Evolutionary conservation across 1,139 yeast species (phyloP).

Genomic region (Lipomyces yarrowii): DNA sequence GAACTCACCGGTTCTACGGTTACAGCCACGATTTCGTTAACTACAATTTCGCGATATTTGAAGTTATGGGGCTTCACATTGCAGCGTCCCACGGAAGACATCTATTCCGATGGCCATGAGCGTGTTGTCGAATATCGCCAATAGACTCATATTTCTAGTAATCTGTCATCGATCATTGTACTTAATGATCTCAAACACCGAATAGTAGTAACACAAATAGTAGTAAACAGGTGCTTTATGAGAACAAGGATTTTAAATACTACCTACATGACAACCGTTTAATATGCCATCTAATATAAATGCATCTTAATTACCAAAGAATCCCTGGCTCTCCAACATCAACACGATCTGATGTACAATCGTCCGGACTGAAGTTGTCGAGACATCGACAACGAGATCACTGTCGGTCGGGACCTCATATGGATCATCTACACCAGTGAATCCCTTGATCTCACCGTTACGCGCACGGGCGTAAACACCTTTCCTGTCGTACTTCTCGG

Average conservation of each 20-base stretch:
- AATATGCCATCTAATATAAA: neutral
- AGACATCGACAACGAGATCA: constrained; percentile 56
- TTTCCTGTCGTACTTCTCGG: constrained; percentile 52
- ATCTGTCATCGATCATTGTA: neutral
- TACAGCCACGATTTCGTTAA: neutral
- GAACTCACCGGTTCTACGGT: neutral
- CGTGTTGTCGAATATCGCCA: neutral
- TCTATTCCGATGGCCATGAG: neutral
- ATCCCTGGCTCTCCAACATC: constrained; percentile 73
- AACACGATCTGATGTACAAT: constrained; percentile 73
- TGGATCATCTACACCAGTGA: constrained; percentile 52
- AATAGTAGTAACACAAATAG: neutral
- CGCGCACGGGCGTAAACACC: constrained; percentile 52
- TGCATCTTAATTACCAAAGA: constrained; percentile 50
- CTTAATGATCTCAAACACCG: neutral
- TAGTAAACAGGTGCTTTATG: neutral
- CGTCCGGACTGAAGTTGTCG: constrained; percentile 54
- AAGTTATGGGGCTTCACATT: neutral
- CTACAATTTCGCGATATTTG: neutral
- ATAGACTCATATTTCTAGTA: neutral
- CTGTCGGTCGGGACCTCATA: constrained; percentile 53
- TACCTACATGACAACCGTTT: neutral
- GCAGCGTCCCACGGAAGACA: neutral
- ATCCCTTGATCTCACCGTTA: constrained; percentile 52
- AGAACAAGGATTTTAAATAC: neutral